These are phyloP conservation scores for Pigoraptor vietnamica DNA, from an alignment of 78 protist species.

Conservation along the genomic window DNA sequence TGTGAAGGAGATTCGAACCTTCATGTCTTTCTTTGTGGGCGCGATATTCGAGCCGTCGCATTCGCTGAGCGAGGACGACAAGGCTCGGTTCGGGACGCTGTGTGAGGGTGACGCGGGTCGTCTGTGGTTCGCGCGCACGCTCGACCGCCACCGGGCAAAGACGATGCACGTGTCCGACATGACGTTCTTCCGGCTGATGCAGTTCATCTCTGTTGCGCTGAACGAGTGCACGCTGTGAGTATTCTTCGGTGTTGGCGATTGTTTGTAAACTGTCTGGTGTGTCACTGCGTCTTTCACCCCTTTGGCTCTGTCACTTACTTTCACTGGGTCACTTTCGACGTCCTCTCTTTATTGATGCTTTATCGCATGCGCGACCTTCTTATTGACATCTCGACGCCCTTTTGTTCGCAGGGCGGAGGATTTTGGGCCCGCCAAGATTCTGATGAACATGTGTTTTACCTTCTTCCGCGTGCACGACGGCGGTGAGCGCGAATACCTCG, in stretches of 20 bases:
- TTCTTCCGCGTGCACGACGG: neutral
- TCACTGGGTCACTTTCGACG: too few species aligned
- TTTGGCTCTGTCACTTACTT: too few species aligned
- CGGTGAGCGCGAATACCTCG: neutral
- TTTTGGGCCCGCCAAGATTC: neutral
- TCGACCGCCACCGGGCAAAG: neutral
- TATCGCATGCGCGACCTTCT: too few species aligned
- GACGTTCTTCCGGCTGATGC: neutral
- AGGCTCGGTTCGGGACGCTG: neutral
- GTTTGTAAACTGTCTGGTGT: too few species aligned
- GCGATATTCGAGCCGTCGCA: neutral
- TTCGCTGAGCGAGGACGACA: neutral
- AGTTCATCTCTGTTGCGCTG: neutral
- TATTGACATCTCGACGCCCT: too few species aligned
- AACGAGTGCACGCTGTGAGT: slow-evolving; percentile 3
- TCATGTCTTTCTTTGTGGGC: neutral
- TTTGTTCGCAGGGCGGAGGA: too few species aligned
- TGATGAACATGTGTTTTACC: neutral
- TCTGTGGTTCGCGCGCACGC: neutral
- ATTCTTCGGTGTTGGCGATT: too few species aligned
- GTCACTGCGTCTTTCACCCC: too few species aligned
- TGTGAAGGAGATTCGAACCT: neutral
- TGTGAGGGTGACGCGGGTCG: neutral
- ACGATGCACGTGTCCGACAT: neutral
- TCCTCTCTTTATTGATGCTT: too few species aligned